A percentile compares a stretch with the other conserved stretches of the same genome.
Evolutionary conservation across 352 stramenopile genomes (phyloP).

Genomic region (Globisporangium emineosum): DNA sequence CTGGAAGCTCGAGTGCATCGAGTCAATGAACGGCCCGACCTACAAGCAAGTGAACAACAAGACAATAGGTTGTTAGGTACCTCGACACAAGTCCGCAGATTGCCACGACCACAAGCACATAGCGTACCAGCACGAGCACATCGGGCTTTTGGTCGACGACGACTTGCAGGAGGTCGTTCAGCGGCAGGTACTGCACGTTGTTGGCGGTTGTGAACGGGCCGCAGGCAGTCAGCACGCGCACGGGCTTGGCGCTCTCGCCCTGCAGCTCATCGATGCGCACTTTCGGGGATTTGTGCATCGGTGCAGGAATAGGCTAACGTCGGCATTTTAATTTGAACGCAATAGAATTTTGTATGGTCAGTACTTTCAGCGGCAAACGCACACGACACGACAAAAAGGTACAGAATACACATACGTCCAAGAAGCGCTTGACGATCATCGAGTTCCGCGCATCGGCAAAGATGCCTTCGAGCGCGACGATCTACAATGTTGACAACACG

Average conservation of each 20-base stretch:
- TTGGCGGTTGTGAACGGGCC: slow-evolving; percentile 95
- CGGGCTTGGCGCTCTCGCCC: slow-evolving; percentile 30
- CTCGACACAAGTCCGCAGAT: not conserved
- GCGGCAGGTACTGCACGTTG: slow-evolving; percentile 93
- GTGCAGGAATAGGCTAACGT: slow-evolving; percentile 53
- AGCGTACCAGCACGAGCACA: slow-evolving; percentile 91
- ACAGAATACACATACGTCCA: slow-evolving; percentile 47
- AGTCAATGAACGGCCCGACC: slow-evolving; percentile 96
- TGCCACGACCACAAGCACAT: not conserved
- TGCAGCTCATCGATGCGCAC: slow-evolving; percentile 48
- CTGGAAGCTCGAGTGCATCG: slow-evolving; percentile 86
- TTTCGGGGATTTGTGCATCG: slow-evolving; percentile 43
- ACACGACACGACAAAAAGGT: not conserved
- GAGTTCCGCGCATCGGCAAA: slow-evolving; percentile 64
- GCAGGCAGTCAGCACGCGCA: slow-evolving; percentile 88
- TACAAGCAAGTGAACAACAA: slow-evolving; percentile 19
- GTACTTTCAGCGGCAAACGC: not conserved
- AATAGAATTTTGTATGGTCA: not conserved
- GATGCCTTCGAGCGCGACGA: slow-evolving; percentile 78
- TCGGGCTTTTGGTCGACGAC: slow-evolving; percentile 86
- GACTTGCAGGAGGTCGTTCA: slow-evolving; percentile 91
- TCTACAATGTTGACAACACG: slow-evolving; percentile 28
- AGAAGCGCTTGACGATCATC: slow-evolving; percentile 74
- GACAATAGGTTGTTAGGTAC: not conserved
- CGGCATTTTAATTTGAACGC: not conserved